phyloP scores from a whole-genome alignment of 305 asterid species.

The Fraxinus greggii region DNA sequence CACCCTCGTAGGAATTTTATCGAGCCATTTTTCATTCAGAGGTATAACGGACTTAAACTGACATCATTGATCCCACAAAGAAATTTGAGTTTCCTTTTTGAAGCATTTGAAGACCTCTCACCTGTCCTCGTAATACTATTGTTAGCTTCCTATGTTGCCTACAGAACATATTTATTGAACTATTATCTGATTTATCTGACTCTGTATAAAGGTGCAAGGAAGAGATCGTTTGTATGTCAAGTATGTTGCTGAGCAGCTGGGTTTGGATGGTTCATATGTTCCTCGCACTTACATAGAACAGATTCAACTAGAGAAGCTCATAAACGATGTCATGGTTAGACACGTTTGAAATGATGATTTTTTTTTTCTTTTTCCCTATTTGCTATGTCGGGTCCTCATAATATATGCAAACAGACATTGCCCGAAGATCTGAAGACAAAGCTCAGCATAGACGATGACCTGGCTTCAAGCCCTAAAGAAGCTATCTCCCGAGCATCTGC shows the following conservation, averaged over 20 bases:
- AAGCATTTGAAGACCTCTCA: background rate
- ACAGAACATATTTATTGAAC: constrained; percentile 19
- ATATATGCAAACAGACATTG: constrained; percentile 53
- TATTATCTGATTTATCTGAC: constrained; percentile 20
- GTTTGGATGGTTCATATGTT: constrained; percentile 85
- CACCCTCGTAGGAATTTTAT: background rate
- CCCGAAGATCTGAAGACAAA: constrained; percentile 93
- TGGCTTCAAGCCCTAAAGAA: constrained; percentile 92
- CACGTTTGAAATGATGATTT: constrained; percentile 4
- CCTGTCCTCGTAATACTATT: constrained; percentile 7
- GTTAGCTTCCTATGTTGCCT: constrained; percentile 15
- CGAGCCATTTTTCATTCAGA: background rate
- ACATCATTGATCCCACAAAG: background rate
- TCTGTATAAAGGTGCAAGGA: constrained; percentile 79
- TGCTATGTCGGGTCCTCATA: constrained; percentile 26
- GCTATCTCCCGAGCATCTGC: constrained; percentile 94
- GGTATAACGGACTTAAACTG: background rate
- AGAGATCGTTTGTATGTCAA: constrained; percentile 78
- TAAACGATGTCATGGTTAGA: constrained; percentile 88
- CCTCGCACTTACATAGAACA: constrained; percentile 96
- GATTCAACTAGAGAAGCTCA: constrained; percentile 92
- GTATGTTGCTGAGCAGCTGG: constrained; percentile 72
- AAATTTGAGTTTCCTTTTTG: constrained; percentile 3
- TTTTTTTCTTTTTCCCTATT: constrained; percentile 12
- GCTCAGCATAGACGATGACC: constrained; percentile 93